These are phyloP conservation scores for Globisporangium cederbergense DNA, from an alignment of 352 stramenopile genomes.

Conservation along the genomic window DNA sequence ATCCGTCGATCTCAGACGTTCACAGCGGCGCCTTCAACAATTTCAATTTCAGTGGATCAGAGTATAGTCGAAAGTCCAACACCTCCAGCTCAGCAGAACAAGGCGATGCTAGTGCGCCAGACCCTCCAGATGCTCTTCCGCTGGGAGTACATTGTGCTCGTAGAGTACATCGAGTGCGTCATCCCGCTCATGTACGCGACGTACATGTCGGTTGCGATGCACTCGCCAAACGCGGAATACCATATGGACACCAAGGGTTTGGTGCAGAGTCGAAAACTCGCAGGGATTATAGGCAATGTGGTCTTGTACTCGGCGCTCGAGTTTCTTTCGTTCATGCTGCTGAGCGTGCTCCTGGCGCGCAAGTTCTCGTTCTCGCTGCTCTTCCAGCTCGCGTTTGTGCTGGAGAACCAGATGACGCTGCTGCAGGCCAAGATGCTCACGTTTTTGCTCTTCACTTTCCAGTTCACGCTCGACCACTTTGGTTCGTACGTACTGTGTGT, in stretches of 20 bases:
- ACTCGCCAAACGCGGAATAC: conserved; percentile 12
- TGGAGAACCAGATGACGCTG: conserved; percentile 30
- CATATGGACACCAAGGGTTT: conserved; percentile 2
- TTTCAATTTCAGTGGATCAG: neutral
- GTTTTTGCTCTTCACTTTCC: conserved; percentile 22
- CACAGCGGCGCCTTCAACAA: too few species aligned
- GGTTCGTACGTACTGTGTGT: neutral
- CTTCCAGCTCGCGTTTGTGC: conserved; percentile 51
- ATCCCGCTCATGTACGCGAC: conserved; percentile 15
- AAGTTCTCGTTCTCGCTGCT: conserved; percentile 20
- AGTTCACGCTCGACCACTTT: conserved; percentile 10
- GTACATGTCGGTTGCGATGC: conserved; percentile 4
- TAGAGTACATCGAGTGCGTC: conserved; percentile 24
- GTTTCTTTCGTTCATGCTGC: conserved; percentile 12
- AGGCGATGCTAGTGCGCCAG: neutral
- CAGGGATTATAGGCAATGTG: conserved; percentile 5
- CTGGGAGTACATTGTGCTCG: conserved; percentile 22
- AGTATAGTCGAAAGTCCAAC: neutral
- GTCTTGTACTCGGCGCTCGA: conserved; percentile 14
- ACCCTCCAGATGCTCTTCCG: conserved; percentile 16
- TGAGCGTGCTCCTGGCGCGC: conserved; percentile 1
- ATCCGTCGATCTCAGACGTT: neutral
- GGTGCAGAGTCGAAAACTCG: neutral
- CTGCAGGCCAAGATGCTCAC: conserved; percentile 37
- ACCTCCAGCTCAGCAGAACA: neutral